Conservation (phyloP, 2,329 filamentous ascomycete genomes). For the Fusarium sp. region DNA sequence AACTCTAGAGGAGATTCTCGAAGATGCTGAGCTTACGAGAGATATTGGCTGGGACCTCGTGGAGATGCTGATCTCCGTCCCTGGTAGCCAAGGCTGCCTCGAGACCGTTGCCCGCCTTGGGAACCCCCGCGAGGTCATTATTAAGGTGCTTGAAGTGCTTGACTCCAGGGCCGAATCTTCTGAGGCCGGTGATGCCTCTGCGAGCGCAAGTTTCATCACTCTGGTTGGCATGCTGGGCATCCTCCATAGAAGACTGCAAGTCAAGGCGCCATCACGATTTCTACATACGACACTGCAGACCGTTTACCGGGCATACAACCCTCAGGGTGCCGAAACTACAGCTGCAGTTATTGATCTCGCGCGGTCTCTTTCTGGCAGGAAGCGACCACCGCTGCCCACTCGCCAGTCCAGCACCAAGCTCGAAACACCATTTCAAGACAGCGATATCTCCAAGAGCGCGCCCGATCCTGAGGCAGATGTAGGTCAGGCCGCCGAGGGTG, state of each 20-base stretch:
- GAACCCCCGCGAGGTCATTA: conserved; percentile 82
- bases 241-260: conserved; percentile 77
- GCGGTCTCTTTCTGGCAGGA: conserved; percentile 72
- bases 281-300: conserved; percentile 80
- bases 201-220: conserved; percentile 68
- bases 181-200: conserved; percentile 49
- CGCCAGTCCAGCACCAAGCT: conserved; percentile 67
- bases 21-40: conserved; percentile 73
- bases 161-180: conserved; percentile 58
- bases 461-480: conserved; percentile 68
- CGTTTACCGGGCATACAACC: conserved; percentile 72
- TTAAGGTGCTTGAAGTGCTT: conserved; percentile 81
- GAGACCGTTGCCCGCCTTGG: conserved; percentile 79
- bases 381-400: conserved; percentile 69
- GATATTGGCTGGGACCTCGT: conserved; percentile 89
- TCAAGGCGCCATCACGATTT: conserved; percentile 81
- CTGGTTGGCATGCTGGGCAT: conserved; percentile 77
- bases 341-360: conserved; percentile 75
- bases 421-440: conserved; percentile 65
- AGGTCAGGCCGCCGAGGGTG: conserved; percentile 56
- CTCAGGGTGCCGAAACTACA: conserved; percentile 72
- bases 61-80: conserved; percentile 74
- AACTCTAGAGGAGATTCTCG: conserved; percentile 72
- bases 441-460: conserved; percentile 62
- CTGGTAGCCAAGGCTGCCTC: conserved; percentile 75